These are phyloP conservation scores for Colletotrichum sojae DNA, from an alignment of 2,329 filamentous ascomycete species.

Conservation along the genomic window DNA sequence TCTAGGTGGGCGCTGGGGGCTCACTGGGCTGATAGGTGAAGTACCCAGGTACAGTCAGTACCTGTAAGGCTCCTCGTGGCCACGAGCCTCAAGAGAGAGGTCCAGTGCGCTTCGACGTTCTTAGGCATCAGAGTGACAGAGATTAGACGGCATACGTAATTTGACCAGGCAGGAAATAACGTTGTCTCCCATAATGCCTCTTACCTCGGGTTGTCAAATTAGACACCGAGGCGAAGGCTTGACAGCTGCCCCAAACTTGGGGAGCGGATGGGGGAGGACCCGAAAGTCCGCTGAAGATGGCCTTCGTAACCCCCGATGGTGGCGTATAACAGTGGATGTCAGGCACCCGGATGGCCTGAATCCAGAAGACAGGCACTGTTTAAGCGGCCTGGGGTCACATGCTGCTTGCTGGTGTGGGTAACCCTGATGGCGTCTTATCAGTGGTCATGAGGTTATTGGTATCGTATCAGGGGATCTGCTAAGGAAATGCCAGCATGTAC, in stretches of 20 bases:
- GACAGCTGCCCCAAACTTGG: neutral
- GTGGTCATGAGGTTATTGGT: slow-evolving; percentile 8
- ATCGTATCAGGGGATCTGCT: slow-evolving; percentile 5
- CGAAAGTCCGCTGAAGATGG: slow-evolving; percentile 33
- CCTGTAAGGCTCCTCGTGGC: neutral
- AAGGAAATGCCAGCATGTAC: fast-evolving
- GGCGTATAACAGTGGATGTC: slow-evolving; percentile 28
- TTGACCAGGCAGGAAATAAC: neutral
- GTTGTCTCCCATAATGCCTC: neutral
- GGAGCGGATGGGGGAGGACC: slow-evolving; percentile 16
- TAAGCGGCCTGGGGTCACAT: slow-evolving; percentile 33
- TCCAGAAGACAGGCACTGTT: slow-evolving; percentile 33
- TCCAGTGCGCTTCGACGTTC: neutral
- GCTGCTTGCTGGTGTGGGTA: slow-evolving; percentile 28
- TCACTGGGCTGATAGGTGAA: neutral
- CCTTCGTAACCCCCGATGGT: slow-evolving; percentile 6
- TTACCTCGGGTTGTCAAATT: slow-evolving; percentile 18
- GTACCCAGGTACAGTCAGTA: too few species aligned
- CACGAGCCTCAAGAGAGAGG: slow-evolving; percentile 8
- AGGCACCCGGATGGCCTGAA: slow-evolving; percentile 26
- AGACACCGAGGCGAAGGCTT: slow-evolving; percentile 15
- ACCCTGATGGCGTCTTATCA: slow-evolving; percentile 34
- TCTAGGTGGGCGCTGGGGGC: neutral
- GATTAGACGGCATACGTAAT: neutral
- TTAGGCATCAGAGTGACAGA: neutral